phyloP scores from a whole-genome alignment of 768 basidiomycete species.

The Tylopilus balloui region DNA sequence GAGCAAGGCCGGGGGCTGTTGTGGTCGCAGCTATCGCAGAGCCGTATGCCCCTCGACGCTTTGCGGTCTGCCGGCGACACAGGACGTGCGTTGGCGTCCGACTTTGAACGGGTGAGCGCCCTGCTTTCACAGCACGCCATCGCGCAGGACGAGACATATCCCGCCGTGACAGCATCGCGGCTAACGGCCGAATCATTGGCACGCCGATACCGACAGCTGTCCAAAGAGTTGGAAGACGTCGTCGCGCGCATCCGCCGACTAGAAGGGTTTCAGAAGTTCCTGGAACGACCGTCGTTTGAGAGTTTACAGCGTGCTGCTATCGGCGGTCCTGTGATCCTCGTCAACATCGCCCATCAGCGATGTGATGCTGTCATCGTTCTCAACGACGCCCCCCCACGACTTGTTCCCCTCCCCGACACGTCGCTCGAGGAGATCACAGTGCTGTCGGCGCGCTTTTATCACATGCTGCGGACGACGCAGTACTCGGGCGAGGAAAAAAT shows the following conservation, averaged over 20 bases:
- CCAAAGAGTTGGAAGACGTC: constrained; percentile 17
- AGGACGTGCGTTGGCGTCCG: constrained; percentile 21
- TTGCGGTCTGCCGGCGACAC: constrained; percentile 14
- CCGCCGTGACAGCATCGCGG: not conserved
- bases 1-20: constrained; percentile 30
- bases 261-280: constrained; percentile 30
- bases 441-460: constrained; percentile 6
- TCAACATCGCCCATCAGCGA: constrained; percentile 31
- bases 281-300: constrained; percentile 21
- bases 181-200: constrained; percentile 11
- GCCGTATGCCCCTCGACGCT: constrained; percentile 24
- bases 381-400: constrained; percentile 14
- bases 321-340: constrained; percentile 34
- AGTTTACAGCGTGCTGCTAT: constrained; percentile 17
- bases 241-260: constrained; percentile 21
- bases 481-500: constrained; percentile 19
- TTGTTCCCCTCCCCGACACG: constrained; percentile 17
- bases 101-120: constrained; percentile 21
- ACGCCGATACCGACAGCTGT: constrained; percentile 14
- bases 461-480: constrained; percentile 4
- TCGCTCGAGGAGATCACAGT: constrained; percentile 10
- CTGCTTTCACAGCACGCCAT: constrained; percentile 9
- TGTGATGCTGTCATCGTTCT: constrained; percentile 39
- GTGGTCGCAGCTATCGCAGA: constrained; percentile 29
- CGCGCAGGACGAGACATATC: not conserved